Base-by-base conservation (phyloP, 805 yeast genomes). In the Barnettozyma vustinii region DNA sequence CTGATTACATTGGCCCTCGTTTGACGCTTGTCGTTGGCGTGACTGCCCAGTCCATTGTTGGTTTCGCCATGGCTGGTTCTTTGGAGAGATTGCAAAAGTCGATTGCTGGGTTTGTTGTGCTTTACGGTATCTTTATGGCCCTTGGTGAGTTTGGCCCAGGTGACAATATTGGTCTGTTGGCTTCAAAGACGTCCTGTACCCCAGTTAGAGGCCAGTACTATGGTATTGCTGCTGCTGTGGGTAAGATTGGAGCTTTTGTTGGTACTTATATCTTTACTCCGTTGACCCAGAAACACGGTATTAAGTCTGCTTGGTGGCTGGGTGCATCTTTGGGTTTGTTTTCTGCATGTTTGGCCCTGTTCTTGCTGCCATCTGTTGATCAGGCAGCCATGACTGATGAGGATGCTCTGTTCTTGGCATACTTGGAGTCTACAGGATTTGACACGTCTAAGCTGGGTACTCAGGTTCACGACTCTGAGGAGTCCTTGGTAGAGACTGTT, bases 131-230 rank as follows among this genome's bases (percentile, higher is more conserved):
- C 55, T 92, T 89, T 67, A 72, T 81, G 65, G 75, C 96, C 7
- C 74, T 88, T 44, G 97, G 97, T 60, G 97, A 92, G 68, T 86
- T 91, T 67, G 96, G 96, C 27, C 91, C 96, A 13, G 98, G 97
- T 70, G 88, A 90, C 68, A 88, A 87, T 68, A 84, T 87, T 65
- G 97, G 97, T 57, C 70, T 87, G 48, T 73, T 91, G 53, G 95
- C 96, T 19, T 78, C 96, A 39, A 90, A 90, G 69, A 84, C 96
- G 7, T 77, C 83, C 42, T 85, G 96, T 41, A 83, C 96, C 9
- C 83, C 96, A 20, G 77, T 90, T 49, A 83, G 97, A 71, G 97
- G 97, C 50, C 86, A 86, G 59, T 87, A 85, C 69, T 91, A 91
- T 63, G 94, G 94, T 59, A 74, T 89, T 57, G 92, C 95, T 40